Conservation (phyloP, 2,329 filamentous ascomycete species). For the Ascocoryne sarcoides region DNA sequence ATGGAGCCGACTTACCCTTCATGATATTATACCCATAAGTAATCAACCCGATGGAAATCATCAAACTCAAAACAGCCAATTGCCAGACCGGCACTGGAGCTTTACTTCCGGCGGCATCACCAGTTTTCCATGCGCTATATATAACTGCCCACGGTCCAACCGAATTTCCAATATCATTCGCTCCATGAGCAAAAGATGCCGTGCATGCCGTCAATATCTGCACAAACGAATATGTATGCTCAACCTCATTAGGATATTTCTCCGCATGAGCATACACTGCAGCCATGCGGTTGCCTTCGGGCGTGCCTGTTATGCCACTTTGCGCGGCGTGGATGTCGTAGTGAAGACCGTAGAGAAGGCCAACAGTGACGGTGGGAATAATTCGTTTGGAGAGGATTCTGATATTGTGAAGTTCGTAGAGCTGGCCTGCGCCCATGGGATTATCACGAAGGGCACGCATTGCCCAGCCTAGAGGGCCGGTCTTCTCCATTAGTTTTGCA, state of each 20-base stretch:
- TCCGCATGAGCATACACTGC: conserved; percentile 54
- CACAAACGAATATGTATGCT: conserved; percentile 49
- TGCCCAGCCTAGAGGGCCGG: conserved; percentile 71
- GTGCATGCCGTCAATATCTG: conserved; percentile 44
- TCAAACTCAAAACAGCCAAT: conserved; percentile 57
- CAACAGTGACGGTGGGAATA: conserved; percentile 57
- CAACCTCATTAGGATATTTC: conserved; percentile 62
- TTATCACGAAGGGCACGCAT: conserved; percentile 70
- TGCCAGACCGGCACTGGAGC: conserved; percentile 66
- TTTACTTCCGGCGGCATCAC: conserved; percentile 51
- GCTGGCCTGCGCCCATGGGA: conserved; percentile 60
- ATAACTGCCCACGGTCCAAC: conserved; percentile 63
- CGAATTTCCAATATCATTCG: conserved; percentile 68
- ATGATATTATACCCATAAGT: conserved; percentile 81
- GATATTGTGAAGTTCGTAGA: conserved; percentile 69
- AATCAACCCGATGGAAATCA: conserved; percentile 57
- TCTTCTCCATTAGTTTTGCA: conserved; percentile 51
- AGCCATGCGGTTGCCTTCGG: conserved; percentile 64
- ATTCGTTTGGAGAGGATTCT: conserved; percentile 53
- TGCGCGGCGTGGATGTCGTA: conserved; percentile 78
- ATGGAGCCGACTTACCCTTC: conserved; percentile 47
- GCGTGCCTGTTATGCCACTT: conserved; percentile 59
- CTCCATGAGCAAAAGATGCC: conserved; percentile 52
- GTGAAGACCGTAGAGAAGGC: conserved; percentile 62
- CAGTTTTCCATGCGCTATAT: conserved; percentile 58